These are phyloP conservation scores for Neonectria punicea DNA, from an alignment of 2,329 filamentous ascomycete species.

Conservation along the genomic window DNA sequence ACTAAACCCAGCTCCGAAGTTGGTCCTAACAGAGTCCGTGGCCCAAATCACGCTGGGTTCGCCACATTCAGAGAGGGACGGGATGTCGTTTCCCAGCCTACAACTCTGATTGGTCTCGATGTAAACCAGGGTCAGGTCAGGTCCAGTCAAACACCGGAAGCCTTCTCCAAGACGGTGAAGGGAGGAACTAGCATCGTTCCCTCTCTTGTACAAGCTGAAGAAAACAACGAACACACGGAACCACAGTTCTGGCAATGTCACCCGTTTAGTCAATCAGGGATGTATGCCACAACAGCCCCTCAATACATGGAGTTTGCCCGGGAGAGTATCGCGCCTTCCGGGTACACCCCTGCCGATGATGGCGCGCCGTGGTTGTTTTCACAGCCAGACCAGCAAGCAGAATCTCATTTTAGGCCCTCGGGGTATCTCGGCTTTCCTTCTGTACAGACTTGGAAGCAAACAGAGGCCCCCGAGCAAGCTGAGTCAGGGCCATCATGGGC, in stretches of 20 bases:
- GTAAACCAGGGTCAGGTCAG: not conserved
- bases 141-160: not conserved
- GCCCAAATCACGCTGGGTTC: not conserved
- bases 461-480: not conserved
- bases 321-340: not conserved
- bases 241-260: not conserved
- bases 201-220: not conserved
- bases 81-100: not conserved
- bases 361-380: not conserved
- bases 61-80: not conserved
- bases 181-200: constrained; percentile 17
- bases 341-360: not conserved
- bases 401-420: no score
- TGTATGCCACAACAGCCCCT: not conserved
- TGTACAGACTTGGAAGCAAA: not conserved
- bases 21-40: not conserved
- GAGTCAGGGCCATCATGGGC: not conserved
- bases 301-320: not conserved
- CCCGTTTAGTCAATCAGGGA: not conserved
- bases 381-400: no score
- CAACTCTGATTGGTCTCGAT: not conserved
- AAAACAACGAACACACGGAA: not conserved
- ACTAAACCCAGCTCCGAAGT: no score
- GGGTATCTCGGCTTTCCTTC: not conserved
- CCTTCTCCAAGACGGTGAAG: constrained; percentile 3